These are phyloP conservation scores for Yarrowia sp. DNA, from an alignment of 805 yeast genomes.

Conservation along the genomic window DNA sequence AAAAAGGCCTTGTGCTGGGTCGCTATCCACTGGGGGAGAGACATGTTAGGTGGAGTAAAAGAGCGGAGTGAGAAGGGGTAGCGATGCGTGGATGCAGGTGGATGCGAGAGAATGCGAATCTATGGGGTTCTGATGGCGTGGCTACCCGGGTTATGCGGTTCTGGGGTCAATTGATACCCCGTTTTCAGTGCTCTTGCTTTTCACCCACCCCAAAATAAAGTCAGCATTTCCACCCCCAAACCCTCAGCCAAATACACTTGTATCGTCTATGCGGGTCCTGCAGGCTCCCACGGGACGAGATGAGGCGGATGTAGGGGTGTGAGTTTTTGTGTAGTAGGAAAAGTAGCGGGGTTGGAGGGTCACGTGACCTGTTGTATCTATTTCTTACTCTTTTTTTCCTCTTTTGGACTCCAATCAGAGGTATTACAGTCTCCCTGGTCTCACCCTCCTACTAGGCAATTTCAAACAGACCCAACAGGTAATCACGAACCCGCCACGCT, in stretches of 20 bases:
- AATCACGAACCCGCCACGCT: constrained; percentile 22
- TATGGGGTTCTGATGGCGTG: too few species aligned
- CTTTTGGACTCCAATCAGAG: too few species aligned
- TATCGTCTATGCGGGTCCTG: constrained; percentile 13
- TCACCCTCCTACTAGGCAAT: too few species aligned
- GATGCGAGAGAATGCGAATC: too few species aligned
- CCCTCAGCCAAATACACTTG: neutral
- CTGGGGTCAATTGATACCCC: neutral
- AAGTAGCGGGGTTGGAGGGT: too few species aligned
- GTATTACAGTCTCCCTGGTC: too few species aligned
- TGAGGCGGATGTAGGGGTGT: too few species aligned
- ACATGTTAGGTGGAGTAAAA: constrained; percentile 14
- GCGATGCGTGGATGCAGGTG: neutral
- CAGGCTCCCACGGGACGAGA: neutral
- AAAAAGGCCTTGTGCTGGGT: constrained; percentile 42
- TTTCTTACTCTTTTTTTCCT: too few species aligned
- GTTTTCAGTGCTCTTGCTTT: neutral
- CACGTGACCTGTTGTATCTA: too few species aligned
- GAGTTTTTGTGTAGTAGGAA: too few species aligned
- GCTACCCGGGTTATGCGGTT: neutral
- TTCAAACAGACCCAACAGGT: too few species aligned
- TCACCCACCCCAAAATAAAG: neutral
- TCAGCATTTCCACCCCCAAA: constrained; percentile 1
- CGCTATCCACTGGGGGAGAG: constrained; percentile 41
- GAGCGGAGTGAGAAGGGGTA: too few species aligned